Evolutionary conservation across 495 filamentous ascomycete species (phyloP), one percentile per base, ranked within the genome.

Genomic region (Oidiodendron maius): DNA sequence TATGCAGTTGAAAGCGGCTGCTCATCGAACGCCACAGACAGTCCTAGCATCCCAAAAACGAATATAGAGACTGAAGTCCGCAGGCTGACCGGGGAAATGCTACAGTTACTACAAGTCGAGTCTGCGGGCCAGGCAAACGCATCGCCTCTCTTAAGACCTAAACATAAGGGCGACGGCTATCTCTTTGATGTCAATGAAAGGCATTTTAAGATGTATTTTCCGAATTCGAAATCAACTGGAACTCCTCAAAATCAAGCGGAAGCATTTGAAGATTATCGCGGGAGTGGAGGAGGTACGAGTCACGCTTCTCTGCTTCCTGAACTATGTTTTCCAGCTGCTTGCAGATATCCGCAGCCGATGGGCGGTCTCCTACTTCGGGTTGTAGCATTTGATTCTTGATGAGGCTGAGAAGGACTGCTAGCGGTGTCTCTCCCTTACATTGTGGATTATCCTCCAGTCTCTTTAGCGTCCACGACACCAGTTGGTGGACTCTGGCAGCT

Each of bases 341-440:
- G 40, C 40, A 42, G 16, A 42, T 24, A 9, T 5, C 10, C 20
- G 17, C 20, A 42, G 40, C 40, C 3, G 17, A 16, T 25, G 40
- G 40, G 20, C 40, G 40, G 23, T 24, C 3, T 24, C 26, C 40
- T 17, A 46, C 43, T 46, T 36, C 17, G 18, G 17, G 9, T 35
- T 46, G 25, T 17, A 46, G 25, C 26, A 46, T 32, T 46, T 22
- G 25, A 17, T 32, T 46, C 30, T 36, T 32, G 25, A 46, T 46
- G 43, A 46, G 43, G 21, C 13, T 17, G 9, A 46, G 43, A 36
- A 46, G 43, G 30, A 17, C n/a, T 3, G 25, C 26, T 18, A 46
- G 17, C 21, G 43, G 25, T 32, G 30, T 46, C 26, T 11, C 25
- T 35, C 20, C 25, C 17, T 46, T 35, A 16, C 43, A 46, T 22